phyloP scores from a whole-genome alignment of 129 eudicot genomes.

The Helianthus tuberosus region DNA sequence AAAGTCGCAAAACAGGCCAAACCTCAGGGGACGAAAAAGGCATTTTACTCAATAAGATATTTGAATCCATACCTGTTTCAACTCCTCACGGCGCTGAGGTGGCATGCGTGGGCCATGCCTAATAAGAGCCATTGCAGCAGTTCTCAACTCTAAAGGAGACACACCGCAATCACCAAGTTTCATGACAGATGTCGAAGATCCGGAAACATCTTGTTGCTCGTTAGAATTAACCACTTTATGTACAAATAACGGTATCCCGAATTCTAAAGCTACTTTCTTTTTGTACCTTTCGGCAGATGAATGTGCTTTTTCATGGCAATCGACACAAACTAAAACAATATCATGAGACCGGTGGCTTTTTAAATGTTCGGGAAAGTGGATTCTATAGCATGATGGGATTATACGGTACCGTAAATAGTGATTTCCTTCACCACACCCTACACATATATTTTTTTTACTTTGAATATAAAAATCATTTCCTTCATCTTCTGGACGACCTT shows the following conservation, averaged over 20 bases:
- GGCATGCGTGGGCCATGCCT: constrained; percentile 96
- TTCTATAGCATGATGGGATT: constrained; percentile 93
- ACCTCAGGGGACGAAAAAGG: neutral
- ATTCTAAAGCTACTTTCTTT: constrained; percentile 68
- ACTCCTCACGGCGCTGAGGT: constrained; percentile 71
- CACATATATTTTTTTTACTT: constrained; percentile 93
- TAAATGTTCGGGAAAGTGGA: constrained; percentile 95
- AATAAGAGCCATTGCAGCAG: constrained; percentile 94
- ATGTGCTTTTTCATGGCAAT: constrained; percentile 98
- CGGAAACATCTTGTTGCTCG: constrained; percentile 40
- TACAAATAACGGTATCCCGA: constrained; percentile 78
- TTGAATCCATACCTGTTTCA: constrained; percentile 53
- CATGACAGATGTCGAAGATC: constrained; percentile 32
- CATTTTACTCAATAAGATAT: too few species aligned
- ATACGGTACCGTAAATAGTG: constrained; percentile 92
- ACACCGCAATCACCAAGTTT: constrained; percentile 69
- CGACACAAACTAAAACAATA: constrained; percentile 94
- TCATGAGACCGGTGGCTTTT: constrained; percentile 99
- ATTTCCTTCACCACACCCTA: constrained; percentile 95
- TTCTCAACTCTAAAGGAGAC: constrained; percentile 83
- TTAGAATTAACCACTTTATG: constrained; percentile 66
- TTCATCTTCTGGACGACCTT: constrained; percentile 98
- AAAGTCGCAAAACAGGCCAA: too few species aligned
- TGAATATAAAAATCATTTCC: constrained; percentile 92
- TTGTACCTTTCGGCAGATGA: constrained; percentile 92